Base-by-base conservation (phyloP, 192 early-diverging fungal species). In the Gonapodya sp. region DNA sequence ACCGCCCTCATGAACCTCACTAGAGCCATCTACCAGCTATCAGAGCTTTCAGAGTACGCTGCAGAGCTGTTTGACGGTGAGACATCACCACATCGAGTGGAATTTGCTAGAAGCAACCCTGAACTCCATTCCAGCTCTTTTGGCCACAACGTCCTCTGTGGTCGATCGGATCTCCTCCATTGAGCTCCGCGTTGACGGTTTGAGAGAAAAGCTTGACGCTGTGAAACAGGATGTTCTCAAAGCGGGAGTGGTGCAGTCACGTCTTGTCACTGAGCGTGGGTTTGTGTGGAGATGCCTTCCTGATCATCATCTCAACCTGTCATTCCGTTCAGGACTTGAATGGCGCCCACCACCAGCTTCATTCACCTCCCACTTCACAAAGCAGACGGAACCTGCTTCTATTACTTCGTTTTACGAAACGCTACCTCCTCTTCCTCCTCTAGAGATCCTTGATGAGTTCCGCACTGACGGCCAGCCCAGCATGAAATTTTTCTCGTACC, bases 401-500 rank as follows among this genome's bases (percentile, higher is more conserved):
- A 36, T 79, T 30, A 24, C 79, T 0, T 34, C 31, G 0, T 24
- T 31, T 30, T 79, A 36, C 0, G 79, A 34, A 36, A 34, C 35
- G 16, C 36, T 34, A 34, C 35, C 79, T 14, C 31, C 79, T 31
- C 35, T 36, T 0, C 79, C 79, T 1, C 35, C 79, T 2, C 79
- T 79, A 24, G 79, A 35, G 0, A 34, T 34, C 1, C 33, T 79
- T 1, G 79, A 79, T 30, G 34, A 34, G 0, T 79, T 34, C 35
- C 79, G 79, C 2, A 24, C 30, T 31, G 79, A 79, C 35, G 79
- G 79, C 16, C 35, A 36, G 18, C 79, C 24, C 31, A 36, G 35
- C 31, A 79, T 81, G 16, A 72, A 89, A 82, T 77, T 87, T 1
- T 88, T 83, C 80, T 87, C 89, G 33, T 85, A 89, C 78, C 89